Conservation (phyloP, 2,329 filamentous ascomycete genomes). For the Cryoendolithus antarcticus region DNA sequence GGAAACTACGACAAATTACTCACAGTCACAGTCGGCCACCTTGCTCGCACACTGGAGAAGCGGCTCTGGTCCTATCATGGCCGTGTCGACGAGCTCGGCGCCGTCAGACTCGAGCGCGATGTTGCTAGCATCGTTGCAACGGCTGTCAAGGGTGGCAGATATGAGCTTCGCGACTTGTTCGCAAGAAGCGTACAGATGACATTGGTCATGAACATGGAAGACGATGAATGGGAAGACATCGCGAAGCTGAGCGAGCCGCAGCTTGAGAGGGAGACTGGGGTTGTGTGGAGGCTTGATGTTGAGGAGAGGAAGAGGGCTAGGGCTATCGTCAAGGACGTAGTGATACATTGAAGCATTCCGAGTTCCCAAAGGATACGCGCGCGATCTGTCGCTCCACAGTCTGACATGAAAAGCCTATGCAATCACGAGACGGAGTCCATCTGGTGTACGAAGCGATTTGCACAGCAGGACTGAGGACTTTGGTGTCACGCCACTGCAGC, state of each 20-base stretch:
- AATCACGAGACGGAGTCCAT: no score
- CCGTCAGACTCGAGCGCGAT: conserved; percentile 73
- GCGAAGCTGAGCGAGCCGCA: conserved; percentile 32
- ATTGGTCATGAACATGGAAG: conserved; percentile 86
- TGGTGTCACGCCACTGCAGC: no score
- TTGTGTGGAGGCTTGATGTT: conserved; percentile 58
- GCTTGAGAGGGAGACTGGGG: conserved; percentile 46
- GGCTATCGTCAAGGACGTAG: conserved; percentile 24
- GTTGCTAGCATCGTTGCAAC: conserved; percentile 60
- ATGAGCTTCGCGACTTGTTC: conserved; percentile 67
- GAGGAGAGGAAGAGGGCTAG: conserved; percentile 66
- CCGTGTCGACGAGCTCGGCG: conserved; percentile 67
- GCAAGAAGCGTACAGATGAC: conserved; percentile 65
- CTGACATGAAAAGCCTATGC: no score
- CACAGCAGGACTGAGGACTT: no score
- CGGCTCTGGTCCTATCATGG: conserved; percentile 70
- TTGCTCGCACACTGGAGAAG: conserved; percentile 74
- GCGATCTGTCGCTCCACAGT: no score
- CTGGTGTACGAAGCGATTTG: no score
- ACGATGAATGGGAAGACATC: conserved; percentile 80
- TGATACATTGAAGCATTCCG: no score
- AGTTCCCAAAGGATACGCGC: no score
- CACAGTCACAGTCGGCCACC: conserved; percentile 58
- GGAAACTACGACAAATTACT: conserved; percentile 66
- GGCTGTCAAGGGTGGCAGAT: conserved; percentile 57